Evolutionary conservation across 305 asterid genomes (phyloP), one percentile per base, ranked within the genome.

Genomic region (Striga hermonthica): DNA sequence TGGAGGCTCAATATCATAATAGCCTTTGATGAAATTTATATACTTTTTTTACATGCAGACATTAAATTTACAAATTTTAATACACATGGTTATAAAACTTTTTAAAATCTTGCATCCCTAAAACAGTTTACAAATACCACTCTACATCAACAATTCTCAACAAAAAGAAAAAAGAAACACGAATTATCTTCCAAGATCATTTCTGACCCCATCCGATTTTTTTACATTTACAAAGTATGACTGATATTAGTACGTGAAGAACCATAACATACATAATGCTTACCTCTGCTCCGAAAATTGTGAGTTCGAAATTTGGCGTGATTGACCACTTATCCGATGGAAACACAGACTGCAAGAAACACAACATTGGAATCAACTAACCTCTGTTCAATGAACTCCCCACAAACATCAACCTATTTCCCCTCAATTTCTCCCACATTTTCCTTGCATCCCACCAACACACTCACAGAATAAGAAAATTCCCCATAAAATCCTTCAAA

Each of bases 391-490:
- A 67, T 2, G 97, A 92, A 74, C 89, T 97, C 59, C 98, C 98
- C 0, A 90, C 97, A 72, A 87, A 93, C 96, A 93, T 87, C 50
- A 93, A 72, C 65, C 95, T 82, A 75, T 93, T 90, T 43, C 97
- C 97, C 68, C 92, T 87, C 79, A 90, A 73, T 59, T 86, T 93
- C 81, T 90, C 95, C 97, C 91, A 86, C 95, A 93, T 82, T 75
- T 86, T 90, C 13, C 75, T 64, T 45, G 82, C 81, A 82, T 84
- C 82, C 96, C 96, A 90, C 83, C 98, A 90, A 69, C 66, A 70
- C 12, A 47, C 52, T 31, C 74, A 68, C 70, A 57, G 15, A 47
- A 59, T 72, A 69, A 37, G 15, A 68, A 64, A 45, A 56, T 6
- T n/a, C n/a, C n/a, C n/a, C n/a, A n/a, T 49, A 58, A 62, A 5